Base-by-base conservation (phyloP, 371 early-diverging fungal species). In the Mucor velutinosus region DNA sequence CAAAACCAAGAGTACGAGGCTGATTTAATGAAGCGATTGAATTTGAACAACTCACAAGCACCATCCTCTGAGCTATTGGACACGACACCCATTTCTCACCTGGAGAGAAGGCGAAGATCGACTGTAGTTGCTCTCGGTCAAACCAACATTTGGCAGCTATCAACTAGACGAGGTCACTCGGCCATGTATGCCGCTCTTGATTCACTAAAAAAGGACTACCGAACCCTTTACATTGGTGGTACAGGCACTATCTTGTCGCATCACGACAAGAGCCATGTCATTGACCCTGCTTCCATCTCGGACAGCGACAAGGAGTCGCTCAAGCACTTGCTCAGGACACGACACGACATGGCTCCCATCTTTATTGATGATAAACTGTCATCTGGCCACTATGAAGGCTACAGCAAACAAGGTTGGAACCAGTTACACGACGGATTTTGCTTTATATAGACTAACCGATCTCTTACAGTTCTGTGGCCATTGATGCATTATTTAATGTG, bases 401-500 rank as follows among this genome's bases (percentile, higher is more conserved):
- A 89, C 79, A 96, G 93, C 89, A 97, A 94, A 86, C 83, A 87
- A 68, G 91, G 95, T 90, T 87, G 49, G 57, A 21, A 12, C 8
- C 5, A 51, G 51, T 45, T 45, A 45, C 45, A 51, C 51, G 14
- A 11, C 63, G 63, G 55, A 37, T n/a, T 17, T 60, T 56, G 11
- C 60, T 43, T 33, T 30, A 29, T 58, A 41, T 62, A 47, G 62
- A 45, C 35, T 57, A 67, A 61, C 62, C 62, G 62, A 39, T 21
- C 7, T 25, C 11, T 43, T n/a, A 7, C 62, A 91, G 91, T 90
- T 35, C 88, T 99, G 23, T 99, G 99, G 99, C 99, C 99, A 0
- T 77, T 99, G 60, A 92, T 99, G 70, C 99, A 99, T 82, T 98
- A 98, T 73, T 86, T 99, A 58, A 75, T 78, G 62, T 98, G 98